phyloP scores from a whole-genome alignment of 305 asterid species.

The Striga hermonthica region DNA sequence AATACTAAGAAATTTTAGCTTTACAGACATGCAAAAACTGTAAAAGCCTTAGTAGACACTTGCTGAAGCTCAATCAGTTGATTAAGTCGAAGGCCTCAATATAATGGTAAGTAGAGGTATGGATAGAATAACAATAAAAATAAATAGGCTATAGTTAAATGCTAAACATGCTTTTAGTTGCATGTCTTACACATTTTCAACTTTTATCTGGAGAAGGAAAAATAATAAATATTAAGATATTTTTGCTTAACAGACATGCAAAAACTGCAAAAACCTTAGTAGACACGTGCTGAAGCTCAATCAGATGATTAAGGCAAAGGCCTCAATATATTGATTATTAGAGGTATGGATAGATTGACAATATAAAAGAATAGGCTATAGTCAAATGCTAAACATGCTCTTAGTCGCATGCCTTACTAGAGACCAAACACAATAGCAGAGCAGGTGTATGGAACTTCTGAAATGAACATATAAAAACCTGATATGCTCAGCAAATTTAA shows the following conservation, averaged over 20 bases:
- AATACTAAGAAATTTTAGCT: background rate
- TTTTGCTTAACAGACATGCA: background rate
- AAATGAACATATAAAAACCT: background rate
- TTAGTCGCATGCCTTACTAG: background rate
- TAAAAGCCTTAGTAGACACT: background rate
- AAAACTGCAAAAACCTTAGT: background rate
- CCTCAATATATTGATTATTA: too few species aligned
- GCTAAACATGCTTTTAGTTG: background rate
- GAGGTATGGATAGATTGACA: too few species aligned
- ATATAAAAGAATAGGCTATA: background rate
- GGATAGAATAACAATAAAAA: too few species aligned
- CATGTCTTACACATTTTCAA: background rate
- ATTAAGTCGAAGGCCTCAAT: too few species aligned
- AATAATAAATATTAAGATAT: background rate
- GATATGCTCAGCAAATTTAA: constrained; percentile 19
- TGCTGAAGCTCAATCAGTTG: too few species aligned
- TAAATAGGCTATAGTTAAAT: background rate
- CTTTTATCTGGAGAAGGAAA: background rate
- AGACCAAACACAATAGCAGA: background rate
- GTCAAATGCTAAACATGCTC: background rate
- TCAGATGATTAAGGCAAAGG: too few species aligned
- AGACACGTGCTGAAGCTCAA: too few species aligned
- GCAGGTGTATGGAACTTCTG: background rate
- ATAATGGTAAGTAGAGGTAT: too few species aligned
- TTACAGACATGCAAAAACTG: background rate